These are phyloP conservation scores for Mycogone perniciosa DNA, from an alignment of 2,329 filamentous ascomycete genomes.

Conservation along the genomic window DNA sequence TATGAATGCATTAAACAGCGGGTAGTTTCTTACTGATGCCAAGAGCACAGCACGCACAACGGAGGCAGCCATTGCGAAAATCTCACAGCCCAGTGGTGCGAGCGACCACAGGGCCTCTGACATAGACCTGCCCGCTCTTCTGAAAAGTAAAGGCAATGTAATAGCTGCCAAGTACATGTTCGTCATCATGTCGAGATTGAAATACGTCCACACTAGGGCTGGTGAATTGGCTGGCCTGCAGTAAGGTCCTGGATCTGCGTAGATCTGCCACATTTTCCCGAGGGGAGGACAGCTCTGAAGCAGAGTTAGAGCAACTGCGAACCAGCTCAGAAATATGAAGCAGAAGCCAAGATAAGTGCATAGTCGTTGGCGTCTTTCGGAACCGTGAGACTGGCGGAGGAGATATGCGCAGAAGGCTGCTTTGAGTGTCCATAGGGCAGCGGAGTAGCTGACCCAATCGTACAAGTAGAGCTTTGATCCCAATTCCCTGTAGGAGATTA, in stretches of 20 bases:
- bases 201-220: constrained; percentile 10
- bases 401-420: constrained; percentile 9
- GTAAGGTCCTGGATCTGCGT: background rate
- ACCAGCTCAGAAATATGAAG: constrained; percentile 5
- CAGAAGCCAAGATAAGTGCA: constrained; percentile 3
- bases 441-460: constrained; percentile 11
- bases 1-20: too few relatives aligned
- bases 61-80: background rate
- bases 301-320: constrained; percentile 4
- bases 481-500: constrained; percentile 6
- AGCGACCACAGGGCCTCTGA: constrained; percentile 1
- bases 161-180: constrained; percentile 5
- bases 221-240: constrained; percentile 12
- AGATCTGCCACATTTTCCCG: constrained; percentile 9
- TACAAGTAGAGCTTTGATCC: constrained; percentile 13
- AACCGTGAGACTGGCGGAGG: constrained; percentile 2
- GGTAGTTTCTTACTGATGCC: background rate
- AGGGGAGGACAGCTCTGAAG: constrained; percentile 10
- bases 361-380: background rate
- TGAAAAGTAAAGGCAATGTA: constrained; percentile 1
- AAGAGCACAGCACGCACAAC: constrained; percentile 2
- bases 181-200: constrained; percentile 2
- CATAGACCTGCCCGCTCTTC: background rate
- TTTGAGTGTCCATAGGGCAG: constrained; percentile 10
- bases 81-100: constrained; percentile 1